phyloP scores from a whole-genome alignment of 2,329 filamentous ascomycete species.

The Fusarium annulatum region DNA sequence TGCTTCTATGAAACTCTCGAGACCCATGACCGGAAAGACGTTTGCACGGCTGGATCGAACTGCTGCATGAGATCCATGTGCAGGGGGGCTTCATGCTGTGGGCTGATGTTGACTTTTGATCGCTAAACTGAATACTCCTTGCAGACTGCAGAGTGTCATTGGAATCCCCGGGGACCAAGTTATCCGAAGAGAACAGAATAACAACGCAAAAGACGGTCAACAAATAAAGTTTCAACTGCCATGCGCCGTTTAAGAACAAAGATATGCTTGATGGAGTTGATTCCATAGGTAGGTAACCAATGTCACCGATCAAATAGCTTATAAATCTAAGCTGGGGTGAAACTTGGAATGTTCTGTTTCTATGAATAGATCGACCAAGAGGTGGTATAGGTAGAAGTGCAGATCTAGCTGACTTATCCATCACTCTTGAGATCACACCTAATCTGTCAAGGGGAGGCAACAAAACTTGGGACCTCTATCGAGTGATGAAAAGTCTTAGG shows the following conservation, averaged over 20 bases:
- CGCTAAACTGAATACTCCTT: not conserved
- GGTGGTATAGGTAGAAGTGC: not conserved
- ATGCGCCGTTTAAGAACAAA: not conserved
- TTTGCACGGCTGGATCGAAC: conserved; percentile 30
- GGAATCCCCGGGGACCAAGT: not conserved
- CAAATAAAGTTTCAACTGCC: not conserved
- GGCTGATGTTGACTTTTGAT: conserved; percentile 28
- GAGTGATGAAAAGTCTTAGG: not conserved
- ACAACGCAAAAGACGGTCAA: conserved; percentile 32
- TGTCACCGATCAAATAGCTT: not conserved
- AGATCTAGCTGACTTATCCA: not conserved
- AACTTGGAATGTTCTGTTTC: not conserved
- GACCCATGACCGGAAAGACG: conserved; percentile 30
- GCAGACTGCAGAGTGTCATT: not conserved
- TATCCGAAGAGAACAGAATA: not conserved
- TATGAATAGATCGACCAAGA: not conserved
- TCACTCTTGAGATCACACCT: not conserved
- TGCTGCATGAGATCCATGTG: conserved; percentile 33
- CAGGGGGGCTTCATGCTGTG: conserved; percentile 24
- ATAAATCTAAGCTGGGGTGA: not conserved
- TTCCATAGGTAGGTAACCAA: not conserved
- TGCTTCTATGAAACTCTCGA: not conserved
- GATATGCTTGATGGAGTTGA: not conserved
- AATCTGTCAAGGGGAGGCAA: not conserved
- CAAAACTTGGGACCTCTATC: not conserved